phyloP scores from a whole-genome alignment of 2,329 filamentous ascomycete species.

The Colletotrichum karsti region DNA sequence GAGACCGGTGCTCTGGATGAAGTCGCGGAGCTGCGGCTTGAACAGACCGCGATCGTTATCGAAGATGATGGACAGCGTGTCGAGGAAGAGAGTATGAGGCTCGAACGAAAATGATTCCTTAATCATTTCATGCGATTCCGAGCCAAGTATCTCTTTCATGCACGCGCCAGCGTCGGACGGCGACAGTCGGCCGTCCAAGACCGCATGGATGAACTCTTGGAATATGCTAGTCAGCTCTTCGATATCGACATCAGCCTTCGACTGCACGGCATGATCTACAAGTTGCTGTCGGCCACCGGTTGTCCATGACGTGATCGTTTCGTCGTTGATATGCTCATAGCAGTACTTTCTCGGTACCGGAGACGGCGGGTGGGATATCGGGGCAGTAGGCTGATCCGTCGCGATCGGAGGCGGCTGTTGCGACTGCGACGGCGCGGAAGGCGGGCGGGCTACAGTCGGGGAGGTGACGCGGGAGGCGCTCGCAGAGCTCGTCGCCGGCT shows the following conservation, averaged over 20 bases:
- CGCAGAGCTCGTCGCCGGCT: slow-evolving; percentile 14
- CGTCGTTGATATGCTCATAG: slow-evolving; percentile 81
- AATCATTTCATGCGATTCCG: slow-evolving; percentile 59
- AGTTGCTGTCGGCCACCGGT: slow-evolving; percentile 71
- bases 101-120: slow-evolving; percentile 64
- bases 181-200: slow-evolving; percentile 73
- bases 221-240: slow-evolving; percentile 77
- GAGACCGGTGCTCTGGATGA: slow-evolving; percentile 78
- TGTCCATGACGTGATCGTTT: slow-evolving; percentile 73
- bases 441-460: slow-evolving; percentile 20
- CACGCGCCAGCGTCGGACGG: slow-evolving; percentile 75
- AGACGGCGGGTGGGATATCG: slow-evolving; percentile 35
- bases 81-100: slow-evolving; percentile 78
- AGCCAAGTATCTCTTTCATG: slow-evolving; percentile 77
- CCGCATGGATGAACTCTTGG: slow-evolving; percentile 84
- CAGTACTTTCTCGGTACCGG: slow-evolving; percentile 62
- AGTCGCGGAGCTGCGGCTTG: slow-evolving; percentile 65
- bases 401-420: slow-evolving; percentile 39
- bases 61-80: slow-evolving; percentile 81
- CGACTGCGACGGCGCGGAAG: slow-evolving; percentile 31
- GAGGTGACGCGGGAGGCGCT: slow-evolving; percentile 19
- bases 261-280: slow-evolving; percentile 70
- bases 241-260: slow-evolving; percentile 73
- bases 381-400: slow-evolving; percentile 34
- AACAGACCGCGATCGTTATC: slow-evolving; percentile 70